Evolutionary conservation across 169 alveolate species (phyloP).

Genomic region (Eimeria zaria): DNA sequence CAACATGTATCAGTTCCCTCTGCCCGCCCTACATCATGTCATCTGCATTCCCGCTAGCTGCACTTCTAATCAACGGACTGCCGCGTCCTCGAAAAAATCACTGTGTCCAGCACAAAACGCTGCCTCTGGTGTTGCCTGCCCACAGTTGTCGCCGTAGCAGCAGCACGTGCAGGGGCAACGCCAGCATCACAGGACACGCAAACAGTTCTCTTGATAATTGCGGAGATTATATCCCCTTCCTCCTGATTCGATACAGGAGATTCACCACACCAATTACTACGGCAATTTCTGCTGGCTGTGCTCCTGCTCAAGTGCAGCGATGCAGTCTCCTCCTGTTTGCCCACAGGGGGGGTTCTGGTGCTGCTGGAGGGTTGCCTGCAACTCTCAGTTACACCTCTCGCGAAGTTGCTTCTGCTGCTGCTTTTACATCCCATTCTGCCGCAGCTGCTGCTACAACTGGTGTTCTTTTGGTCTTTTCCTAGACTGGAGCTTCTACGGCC

Average conservation of each 20-base stretch:
- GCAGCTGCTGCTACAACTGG: slow-evolving; percentile 13
- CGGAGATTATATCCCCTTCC: not conserved
- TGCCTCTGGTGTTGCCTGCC: not conserved
- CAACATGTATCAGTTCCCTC: too few species aligned
- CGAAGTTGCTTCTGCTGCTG: not conserved
- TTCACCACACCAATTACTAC: not conserved
- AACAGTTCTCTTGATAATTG: not conserved
- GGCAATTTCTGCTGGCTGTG: not conserved
- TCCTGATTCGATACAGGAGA: not conserved
- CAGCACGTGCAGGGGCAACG: not conserved
- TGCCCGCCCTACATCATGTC: too few species aligned
- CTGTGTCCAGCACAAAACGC: slow-evolving; percentile 46
- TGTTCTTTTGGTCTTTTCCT: not conserved
- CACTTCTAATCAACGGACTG: not conserved
- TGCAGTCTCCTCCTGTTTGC: not conserved
- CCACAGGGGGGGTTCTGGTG: not conserved
- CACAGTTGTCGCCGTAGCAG: slow-evolving; percentile 20
- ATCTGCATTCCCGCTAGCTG: not conserved
- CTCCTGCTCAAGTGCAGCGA: not conserved
- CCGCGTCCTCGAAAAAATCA: not conserved
- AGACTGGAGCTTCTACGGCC: not conserved
- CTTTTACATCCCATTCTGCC: not conserved
- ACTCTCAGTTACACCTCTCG: not conserved
- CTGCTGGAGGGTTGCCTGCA: not conserved
- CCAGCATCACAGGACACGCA: slow-evolving; percentile 16